phyloP scores from a whole-genome alignment of 169 alveolate genomes.

The Eimeria acervulina region DNA sequence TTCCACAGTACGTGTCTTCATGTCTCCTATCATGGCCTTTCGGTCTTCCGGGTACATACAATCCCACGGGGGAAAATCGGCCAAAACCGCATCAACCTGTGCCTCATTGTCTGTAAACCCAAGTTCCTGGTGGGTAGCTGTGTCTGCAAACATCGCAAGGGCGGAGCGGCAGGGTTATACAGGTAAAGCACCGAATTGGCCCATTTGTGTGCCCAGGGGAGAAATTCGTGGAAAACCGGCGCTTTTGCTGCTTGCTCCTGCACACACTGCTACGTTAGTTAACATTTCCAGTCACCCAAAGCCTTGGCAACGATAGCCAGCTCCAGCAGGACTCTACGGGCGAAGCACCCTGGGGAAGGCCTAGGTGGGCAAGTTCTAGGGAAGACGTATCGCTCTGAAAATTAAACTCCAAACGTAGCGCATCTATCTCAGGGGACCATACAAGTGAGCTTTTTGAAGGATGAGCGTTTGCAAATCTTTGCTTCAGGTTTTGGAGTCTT shows the following conservation, averaged over 20 bases:
- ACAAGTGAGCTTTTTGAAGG: constrained; percentile 72
- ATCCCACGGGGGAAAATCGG: constrained; percentile 64
- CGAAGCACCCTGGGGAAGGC: neutral
- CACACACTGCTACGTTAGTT: neutral
- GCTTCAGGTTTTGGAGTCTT: constrained; percentile 76
- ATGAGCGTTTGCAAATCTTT: constrained; percentile 60
- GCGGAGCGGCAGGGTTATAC: neutral
- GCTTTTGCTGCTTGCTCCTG: neutral
- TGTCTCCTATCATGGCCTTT: constrained; percentile 63
- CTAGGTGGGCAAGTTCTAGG: neutral
- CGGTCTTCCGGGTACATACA: constrained; percentile 72
- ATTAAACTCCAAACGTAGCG: neutral
- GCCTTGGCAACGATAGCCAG: neutral
- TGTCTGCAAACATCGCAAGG: neutral
- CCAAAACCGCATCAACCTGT: constrained; percentile 77
- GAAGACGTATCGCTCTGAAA: neutral
- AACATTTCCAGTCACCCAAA: neutral
- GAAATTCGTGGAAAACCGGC: neutral
- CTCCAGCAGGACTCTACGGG: neutral
- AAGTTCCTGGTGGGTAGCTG: constrained; percentile 48
- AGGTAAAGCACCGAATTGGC: neutral
- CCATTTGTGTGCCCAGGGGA: too few species aligned
- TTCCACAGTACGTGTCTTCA: constrained; percentile 39
- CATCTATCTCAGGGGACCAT: neutral
- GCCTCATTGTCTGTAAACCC: constrained; percentile 78